Conservation (phyloP, 768 basidiomycete genomes). For the Gymnopilus junonius region DNA sequence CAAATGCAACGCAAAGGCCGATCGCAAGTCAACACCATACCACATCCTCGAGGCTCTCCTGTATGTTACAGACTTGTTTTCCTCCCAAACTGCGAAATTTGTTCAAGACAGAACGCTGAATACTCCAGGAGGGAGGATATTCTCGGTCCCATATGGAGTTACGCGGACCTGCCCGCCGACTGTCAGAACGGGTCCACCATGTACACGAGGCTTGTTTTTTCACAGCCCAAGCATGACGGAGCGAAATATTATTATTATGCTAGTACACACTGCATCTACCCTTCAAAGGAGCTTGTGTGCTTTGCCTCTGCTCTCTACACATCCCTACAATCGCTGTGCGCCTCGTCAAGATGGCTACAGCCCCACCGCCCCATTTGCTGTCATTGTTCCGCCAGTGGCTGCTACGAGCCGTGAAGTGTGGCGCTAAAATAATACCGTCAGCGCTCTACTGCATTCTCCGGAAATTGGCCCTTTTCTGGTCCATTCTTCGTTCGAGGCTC, state of each 20-base stretch:
- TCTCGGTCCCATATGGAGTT: constrained; percentile 1
- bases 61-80: no score
- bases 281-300: not conserved
- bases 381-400: constrained; percentile 6
- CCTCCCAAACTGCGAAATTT: not conserved
- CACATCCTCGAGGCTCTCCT: not conserved
- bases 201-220: not conserved
- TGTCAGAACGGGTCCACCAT: not conserved
- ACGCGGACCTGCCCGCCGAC: not conserved
- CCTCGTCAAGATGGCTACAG: constrained; percentile 5
- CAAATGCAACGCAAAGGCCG: not conserved
- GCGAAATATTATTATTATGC: not conserved
- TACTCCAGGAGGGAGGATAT: not conserved
- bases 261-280: not conserved
- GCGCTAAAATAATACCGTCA: not conserved
- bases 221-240: not conserved
- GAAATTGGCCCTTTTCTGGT: constrained; percentile 10
- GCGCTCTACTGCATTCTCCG: constrained; percentile 10
- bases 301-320: not conserved
- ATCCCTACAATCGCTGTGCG: not conserved
- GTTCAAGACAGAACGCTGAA: not conserved
- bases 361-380: constrained; percentile 8
- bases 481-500: not conserved
- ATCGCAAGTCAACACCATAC: not conserved
- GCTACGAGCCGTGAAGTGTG: constrained; percentile 3